Conservation (phyloP, 345 rosid genomes). For the Microthlaspi erraticum region DNA sequence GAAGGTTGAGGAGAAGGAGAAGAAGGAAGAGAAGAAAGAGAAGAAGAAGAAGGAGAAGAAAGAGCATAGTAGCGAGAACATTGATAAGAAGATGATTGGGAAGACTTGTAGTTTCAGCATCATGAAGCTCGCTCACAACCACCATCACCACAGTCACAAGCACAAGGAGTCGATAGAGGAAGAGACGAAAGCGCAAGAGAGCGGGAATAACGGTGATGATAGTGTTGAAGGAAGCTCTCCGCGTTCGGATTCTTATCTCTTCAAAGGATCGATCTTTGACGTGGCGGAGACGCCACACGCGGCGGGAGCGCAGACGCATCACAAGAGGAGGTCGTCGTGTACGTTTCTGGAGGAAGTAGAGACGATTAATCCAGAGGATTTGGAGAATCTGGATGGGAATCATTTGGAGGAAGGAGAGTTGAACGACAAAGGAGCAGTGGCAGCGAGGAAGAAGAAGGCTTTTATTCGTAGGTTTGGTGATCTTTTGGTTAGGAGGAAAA, state of each 20-base stretch:
- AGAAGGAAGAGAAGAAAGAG: conserved; percentile 29
- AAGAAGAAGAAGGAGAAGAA: conserved; percentile 37
- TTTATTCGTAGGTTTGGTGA: conserved; percentile 76
- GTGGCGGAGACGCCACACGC: conserved; percentile 56
- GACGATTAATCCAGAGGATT: conserved; percentile 52
- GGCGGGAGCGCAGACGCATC: conserved; percentile 37
- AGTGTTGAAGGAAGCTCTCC: conserved; percentile 39
- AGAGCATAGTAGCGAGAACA: conserved; percentile 26
- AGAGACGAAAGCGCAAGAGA: conserved; percentile 17
- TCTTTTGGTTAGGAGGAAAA: conserved; percentile 59
- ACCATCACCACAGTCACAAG: conserved; percentile 28
- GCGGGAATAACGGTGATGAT: conserved; percentile 9
- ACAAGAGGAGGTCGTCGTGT: conserved; percentile 51
- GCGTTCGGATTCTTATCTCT: conserved; percentile 47
- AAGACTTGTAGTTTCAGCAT: conserved; percentile 57
- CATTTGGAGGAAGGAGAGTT: conserved; percentile 64
- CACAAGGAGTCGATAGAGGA: conserved; percentile 49
- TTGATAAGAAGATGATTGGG: conserved; percentile 47
- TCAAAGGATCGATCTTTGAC: conserved; percentile 82
- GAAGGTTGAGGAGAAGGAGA: conserved; percentile 27
- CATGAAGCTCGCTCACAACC: conserved; percentile 52
- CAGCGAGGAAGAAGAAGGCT: conserved; percentile 72
- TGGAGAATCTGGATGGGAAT: conserved; percentile 50
- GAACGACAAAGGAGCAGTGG: conserved; percentile 43
- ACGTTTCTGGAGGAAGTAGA: conserved; percentile 52